Evolutionary conservation across 202 grass and related monocot species (phyloP), one percentile per base, ranked within the genome.

Genomic region (Dendrocalamus latiflorus): DNA sequence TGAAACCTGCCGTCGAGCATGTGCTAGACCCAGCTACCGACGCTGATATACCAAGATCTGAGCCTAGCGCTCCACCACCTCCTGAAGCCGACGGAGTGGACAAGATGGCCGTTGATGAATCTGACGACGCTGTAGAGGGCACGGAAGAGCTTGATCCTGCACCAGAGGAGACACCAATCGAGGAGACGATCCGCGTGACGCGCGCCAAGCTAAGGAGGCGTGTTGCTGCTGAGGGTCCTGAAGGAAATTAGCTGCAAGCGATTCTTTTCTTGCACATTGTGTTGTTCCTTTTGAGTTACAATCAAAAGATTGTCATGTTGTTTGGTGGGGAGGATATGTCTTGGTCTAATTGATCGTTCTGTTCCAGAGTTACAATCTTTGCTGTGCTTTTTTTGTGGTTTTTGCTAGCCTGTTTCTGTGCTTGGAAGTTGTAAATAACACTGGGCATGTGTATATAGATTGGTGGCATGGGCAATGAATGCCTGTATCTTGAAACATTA

Each of bases 151-250:
- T 80, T 55, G 82, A 83, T 41, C 85, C 69, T 66, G 45, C 67
- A 0, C 22, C 51, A 73, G 42, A n/a, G 21, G 67, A 70, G 21
- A 16, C 41, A 15, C 18, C 21, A 10, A 94, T 97, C 79, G 90
- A 97, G 66, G 95, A 98, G 73, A 94, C 95, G 16, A 94, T 98
- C 77, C 90, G 90, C 2, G 70, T 98, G 65, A 95, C 88, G 1
- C 86, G 90, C 1, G 67, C 84, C 65, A 94, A 88, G 82, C 82
- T 95, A 62, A 92, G 92, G 75, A 98, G 91, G 84, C 90, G 88
- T 60, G 79, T 62, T 49, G 75, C 86, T 2, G 47, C 79, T 4
- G 84, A 86, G 79, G 84, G 42, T 17, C 37, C 74, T 48, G 79
- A 79, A 39, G 84, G 45, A 83, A 90, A 90, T 83, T 87, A 87